Percentiles rank a stretch among this genome's conserved stretches.
Evolutionary conservation across 2,329 filamentous ascomycete genomes (phyloP).

Genomic region (Incumbomyces lentus): DNA sequence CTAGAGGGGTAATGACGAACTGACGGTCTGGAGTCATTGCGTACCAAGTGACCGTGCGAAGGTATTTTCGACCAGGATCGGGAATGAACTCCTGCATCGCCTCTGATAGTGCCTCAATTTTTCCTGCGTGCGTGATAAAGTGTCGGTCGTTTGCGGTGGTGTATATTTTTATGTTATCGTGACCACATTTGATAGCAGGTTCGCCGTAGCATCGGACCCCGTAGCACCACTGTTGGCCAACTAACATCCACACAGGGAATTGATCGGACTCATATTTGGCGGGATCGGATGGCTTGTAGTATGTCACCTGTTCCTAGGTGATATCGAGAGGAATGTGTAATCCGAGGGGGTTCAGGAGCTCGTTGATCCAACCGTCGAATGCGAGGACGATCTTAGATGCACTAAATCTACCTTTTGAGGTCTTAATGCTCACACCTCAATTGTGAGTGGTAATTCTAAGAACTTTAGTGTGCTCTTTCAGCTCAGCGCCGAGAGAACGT

Average conservation of each 20-base stretch:
- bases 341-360: conserved; percentile 19
- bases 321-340: conserved; percentile 20
- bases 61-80: conserved; percentile 16
- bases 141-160: no score
- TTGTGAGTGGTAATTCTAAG: conserved; percentile 15
- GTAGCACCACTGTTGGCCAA: conserved; percentile 19
- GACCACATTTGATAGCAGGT: conserved; percentile 23
- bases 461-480: conserved; percentile 21
- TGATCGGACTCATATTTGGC: conserved; percentile 11
- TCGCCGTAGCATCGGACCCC: conserved; percentile 23
- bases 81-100: conserved; percentile 21
- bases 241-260: conserved; percentile 24
- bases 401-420: conserved; percentile 17
- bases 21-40: conserved; percentile 23
- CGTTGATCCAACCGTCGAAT: conserved; percentile 23
- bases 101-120: conserved; percentile 12
- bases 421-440: conserved; percentile 16
- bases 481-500: conserved; percentile 17
- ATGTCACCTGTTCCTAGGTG: conserved; percentile 24
- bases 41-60: conserved; percentile 24
- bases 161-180: conserved; percentile 17
- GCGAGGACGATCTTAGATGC: conserved; percentile 21
- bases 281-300: conserved; percentile 21
- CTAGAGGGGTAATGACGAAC: conserved; percentile 23
- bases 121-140: conserved; percentile 21